phyloP scores from a whole-genome alignment of 768 basidiomycete genomes.

The Paxillus rubicundulus region DNA sequence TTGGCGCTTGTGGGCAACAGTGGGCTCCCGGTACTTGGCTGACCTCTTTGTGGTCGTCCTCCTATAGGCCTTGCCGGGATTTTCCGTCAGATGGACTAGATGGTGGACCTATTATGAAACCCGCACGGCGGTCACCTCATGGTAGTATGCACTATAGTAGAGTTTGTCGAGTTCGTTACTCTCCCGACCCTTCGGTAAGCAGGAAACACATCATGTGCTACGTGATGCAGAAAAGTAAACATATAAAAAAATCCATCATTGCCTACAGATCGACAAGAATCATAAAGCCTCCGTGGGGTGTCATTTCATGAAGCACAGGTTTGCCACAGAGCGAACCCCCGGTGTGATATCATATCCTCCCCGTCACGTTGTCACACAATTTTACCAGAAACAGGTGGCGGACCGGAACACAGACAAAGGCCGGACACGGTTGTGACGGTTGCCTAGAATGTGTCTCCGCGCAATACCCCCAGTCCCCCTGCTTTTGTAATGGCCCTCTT shows the following conservation, averaged over 20 bases:
- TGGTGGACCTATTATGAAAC: neutral
- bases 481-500: slow-evolving; percentile 58
- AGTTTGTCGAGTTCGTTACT: neutral
- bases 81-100: neutral
- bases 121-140: slow-evolving; percentile 1
- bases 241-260: slow-evolving; percentile 5
- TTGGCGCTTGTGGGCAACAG: neutral
- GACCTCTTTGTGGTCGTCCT: neutral
- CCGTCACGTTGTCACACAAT: slow-evolving; percentile 31
- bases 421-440: neutral
- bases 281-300: slow-evolving; percentile 12
- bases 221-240: slow-evolving; percentile 10
- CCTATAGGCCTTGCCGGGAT: neutral
- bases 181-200: neutral
- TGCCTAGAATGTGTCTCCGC: neutral
- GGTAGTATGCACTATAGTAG: too few relatives aligned
- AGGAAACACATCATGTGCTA: neutral
- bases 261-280: slow-evolving; percentile 7
- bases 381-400: slow-evolving; percentile 9
- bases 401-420: too few relatives aligned
- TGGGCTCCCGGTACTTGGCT: neutral
- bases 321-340: slow-evolving; percentile 21
- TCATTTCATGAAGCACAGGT: slow-evolving; percentile 30
- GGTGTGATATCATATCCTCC: slow-evolving; percentile 20
- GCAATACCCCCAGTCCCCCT: slow-evolving; percentile 39